Base-by-base conservation (phyloP, 495 filamentous ascomycete genomes). In the Pseudotulostoma volvatum region DNA sequence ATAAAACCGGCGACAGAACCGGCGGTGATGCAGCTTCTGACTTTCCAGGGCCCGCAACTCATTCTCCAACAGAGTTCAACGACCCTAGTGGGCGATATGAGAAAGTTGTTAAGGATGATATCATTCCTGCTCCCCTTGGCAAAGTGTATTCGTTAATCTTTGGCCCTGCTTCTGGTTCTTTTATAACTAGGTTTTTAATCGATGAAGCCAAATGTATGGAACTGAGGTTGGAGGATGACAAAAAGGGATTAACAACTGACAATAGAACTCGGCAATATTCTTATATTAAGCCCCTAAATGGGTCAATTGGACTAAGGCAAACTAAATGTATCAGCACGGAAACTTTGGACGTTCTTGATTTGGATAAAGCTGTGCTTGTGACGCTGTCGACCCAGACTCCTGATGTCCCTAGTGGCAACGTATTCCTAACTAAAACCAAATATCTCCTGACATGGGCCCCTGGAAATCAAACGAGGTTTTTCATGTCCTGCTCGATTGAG, bases 361-460 rank as follows among this genome's bases (percentile, higher is more conserved):
- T 93, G 4, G 90, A 99, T 38, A 90, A 85, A 55, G 72, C 82
- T 7, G 73, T 90, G 37, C 76, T 77, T 3, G 75, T 95, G 13
- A 76, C 76, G 0, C 67, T 85, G 7, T 70, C 67, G 35, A 95
- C 86, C 3, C 84, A 92, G 48, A 99, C 81, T 9, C 90, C 90
- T 0, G 90, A 99, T 55, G 90, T 99, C 2, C 90, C 90, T 5
- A 93, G 74, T 51, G 90, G 90, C 11, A 93, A 86, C 58, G 72
- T 92, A 7, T 99, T 99, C 53, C 63, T 67, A 25, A 78, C 79
- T 18, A 96, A 94, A 59, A 96, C 92, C 1, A 84, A 80, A 51
- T 96, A 95, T 46, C 92, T 92, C 44, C 68, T 99, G 5, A 82
- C 78, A 31, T 99, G 90, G 90, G 86, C 75, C 2, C 67, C 90